Percentiles rank a stretch among this genome's conserved stretches.
Conservation (phyloP, 139 green algal species). For the Coelastrella sp. region DNA sequence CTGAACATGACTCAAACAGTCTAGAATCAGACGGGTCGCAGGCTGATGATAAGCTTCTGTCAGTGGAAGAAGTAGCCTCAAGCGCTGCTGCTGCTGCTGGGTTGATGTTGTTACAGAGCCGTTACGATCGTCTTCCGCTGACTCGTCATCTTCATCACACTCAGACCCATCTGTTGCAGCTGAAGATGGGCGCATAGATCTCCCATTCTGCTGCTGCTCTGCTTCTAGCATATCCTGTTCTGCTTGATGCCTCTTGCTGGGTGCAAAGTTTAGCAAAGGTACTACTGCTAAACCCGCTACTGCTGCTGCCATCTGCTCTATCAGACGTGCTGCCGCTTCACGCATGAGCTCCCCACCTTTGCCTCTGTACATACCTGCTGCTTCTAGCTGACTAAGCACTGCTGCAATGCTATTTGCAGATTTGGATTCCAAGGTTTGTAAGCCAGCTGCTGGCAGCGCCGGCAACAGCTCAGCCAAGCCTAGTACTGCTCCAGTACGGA, state of each 20-base stretch:
- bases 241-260: slow-evolving; percentile 11
- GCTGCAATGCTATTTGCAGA: slow-evolving; percentile 76
- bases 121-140: background rate
- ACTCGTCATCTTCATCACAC: background rate
- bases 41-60: slow-evolving; percentile 50
- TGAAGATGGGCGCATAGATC: background rate
- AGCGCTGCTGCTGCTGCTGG: slow-evolving; percentile 12
- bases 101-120: background rate
- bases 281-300: background rate
- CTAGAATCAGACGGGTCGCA: slow-evolving; percentile 64
- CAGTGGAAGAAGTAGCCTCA: slow-evolving; percentile 58
- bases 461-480: slow-evolving; percentile 82
- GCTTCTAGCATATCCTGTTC: background rate
- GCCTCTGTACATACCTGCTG: slow-evolving; percentile 81
- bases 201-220: slow-evolving; percentile 20
- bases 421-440: slow-evolving; percentile 50
- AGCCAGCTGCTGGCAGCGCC: slow-evolving; percentile 58
- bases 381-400: slow-evolving; percentile 73
- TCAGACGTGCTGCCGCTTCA: slow-evolving; percentile 73
- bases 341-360: slow-evolving; percentile 95
- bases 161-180: background rate
- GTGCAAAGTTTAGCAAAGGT: background rate
- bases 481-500: slow-evolving; percentile 85
- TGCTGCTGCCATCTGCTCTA: slow-evolving; percentile 54
- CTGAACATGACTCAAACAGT: slow-evolving; percentile 84